phyloP scores from a whole-genome alignment of 2,329 filamentous ascomycete species.

The Elsinoe necatrix region DNA sequence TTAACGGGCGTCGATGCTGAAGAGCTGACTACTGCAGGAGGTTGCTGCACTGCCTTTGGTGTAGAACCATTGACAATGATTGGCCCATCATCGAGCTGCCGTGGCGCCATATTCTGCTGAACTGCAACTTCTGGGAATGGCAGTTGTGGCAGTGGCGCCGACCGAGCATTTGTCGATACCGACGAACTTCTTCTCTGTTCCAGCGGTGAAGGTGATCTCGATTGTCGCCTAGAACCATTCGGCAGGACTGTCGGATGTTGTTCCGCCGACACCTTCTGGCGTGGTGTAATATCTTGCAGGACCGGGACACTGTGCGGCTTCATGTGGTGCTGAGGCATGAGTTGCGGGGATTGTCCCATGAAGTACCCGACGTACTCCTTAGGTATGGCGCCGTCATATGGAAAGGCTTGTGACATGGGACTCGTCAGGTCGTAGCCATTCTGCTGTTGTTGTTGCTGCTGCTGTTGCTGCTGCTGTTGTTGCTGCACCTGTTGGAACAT shows the following conservation, averaged over 20 bases:
- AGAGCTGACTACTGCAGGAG: neutral
- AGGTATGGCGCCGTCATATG: conserved; percentile 31
- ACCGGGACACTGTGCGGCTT: conserved; percentile 26
- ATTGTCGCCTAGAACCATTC: conserved; percentile 30
- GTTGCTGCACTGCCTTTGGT: conserved; percentile 11
- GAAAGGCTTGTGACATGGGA: conserved; percentile 15
- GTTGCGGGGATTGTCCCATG: conserved; percentile 36
- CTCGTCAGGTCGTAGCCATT: conserved; percentile 14
- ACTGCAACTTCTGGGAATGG: conserved; percentile 10
- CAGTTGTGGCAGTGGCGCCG: conserved; percentile 17
- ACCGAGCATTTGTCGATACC: conserved; percentile 23
- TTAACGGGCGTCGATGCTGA: neutral
- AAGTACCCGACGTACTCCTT: conserved; percentile 46
- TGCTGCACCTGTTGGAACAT: conserved; percentile 23
- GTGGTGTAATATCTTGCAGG: conserved; percentile 32
- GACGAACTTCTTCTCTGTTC: conserved; percentile 36
- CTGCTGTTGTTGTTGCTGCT: conserved; percentile 22
- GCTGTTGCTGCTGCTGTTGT: conserved; percentile 21
- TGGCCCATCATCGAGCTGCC: conserved; percentile 25
- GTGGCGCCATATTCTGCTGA: conserved; percentile 13
- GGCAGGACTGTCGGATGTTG: conserved; percentile 28
- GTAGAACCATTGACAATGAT: conserved; percentile 36
- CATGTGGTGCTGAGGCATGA: conserved; percentile 28
- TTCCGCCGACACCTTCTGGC: conserved; percentile 37
- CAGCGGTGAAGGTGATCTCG: conserved; percentile 41